Base-by-base conservation (phyloP, 441 rosid genomes). In the Arabidopsis hybrid region DNA sequence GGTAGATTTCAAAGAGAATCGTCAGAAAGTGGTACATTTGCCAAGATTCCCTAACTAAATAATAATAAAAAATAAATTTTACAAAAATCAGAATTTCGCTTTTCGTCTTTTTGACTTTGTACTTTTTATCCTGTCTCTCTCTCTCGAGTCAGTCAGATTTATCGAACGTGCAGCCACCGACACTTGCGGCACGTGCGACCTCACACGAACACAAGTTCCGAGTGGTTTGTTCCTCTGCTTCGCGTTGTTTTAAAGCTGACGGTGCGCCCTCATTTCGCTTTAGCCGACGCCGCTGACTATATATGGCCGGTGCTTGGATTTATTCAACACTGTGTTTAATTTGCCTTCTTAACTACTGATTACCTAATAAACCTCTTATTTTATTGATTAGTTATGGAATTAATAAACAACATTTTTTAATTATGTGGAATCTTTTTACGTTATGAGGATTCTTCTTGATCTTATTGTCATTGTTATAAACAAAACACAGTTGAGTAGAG, bases 301-400 rank as follows among this genome's bases (percentile, higher is more conserved):
- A 40, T 11, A 45, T 68, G 74, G 74, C 79, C 74, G 79, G 74
- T 75, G 74, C 74, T 68, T 75, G 59, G 64, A 52, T 53, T 75
- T 69, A 60, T 55, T 67, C 69, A 55, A 36, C 7, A 16, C 32
- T 42, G 52, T 49, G 11, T 58, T 58, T 57, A 26, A 6, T 57
- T 39, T 39, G 50, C 34, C 17, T 38, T 4, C 52, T 40, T 49
- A 74, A 60, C 74, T 68, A 67, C 57, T 14, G 4, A 52, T 53
- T 52, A 75, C 69, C 59, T 61, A 68, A 68, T 69, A 13, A 29
- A 53, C 32, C 16, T 6, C 8, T 53, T 51, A 32, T 34, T 75
- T 21, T 50, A 65, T 36, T 46, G 18, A 53, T 58, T 58, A 74
- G 38, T 75, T 67, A 42, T 59, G 51, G 32, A 46, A 58, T 40